Evolutionary conservation across 208 protist species (phyloP).

Genomic region (Wallacemonas collosoma): DNA sequence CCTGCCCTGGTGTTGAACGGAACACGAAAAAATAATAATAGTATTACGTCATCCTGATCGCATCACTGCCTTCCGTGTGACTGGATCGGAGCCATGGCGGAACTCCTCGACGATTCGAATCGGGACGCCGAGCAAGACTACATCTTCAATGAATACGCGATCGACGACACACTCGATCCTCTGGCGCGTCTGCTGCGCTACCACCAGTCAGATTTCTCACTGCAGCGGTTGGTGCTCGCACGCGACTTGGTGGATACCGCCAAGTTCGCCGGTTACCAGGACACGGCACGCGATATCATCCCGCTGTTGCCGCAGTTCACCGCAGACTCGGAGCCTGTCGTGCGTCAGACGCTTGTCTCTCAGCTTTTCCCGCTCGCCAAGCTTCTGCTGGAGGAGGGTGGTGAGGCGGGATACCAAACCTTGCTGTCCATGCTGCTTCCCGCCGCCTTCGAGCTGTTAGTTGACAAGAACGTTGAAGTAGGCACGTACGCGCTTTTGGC

Average conservation of each 20-base stretch:
- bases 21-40: too few relatives aligned
- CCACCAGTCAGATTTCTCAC: slow-evolving; percentile 88
- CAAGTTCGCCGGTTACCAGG: slow-evolving; percentile 80
- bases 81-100: slow-evolving; percentile 1
- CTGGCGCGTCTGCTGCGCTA: slow-evolving; percentile 86
- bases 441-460: slow-evolving; percentile 91
- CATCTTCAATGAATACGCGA: slow-evolving; percentile 93
- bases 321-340: slow-evolving; percentile 86
- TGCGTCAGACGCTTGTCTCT: slow-evolving; percentile 91
- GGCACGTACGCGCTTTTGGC: slow-evolving; percentile 81
- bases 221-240: slow-evolving; percentile 88
- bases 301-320: slow-evolving; percentile 90
- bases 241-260: slow-evolving; percentile 87
- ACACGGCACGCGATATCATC: slow-evolving; percentile 75
- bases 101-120: slow-evolving; percentile 54
- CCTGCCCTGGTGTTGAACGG: too few relatives aligned
- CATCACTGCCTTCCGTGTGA: too few relatives aligned
- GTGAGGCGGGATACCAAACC: slow-evolving; percentile 80
- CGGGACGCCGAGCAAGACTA: slow-evolving; percentile 86
- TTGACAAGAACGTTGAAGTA: slow-evolving; percentile 96
- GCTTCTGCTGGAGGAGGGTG: slow-evolving; percentile 79
- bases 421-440: slow-evolving; percentile 90
- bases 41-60: too few relatives aligned
- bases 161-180: slow-evolving; percentile 92
- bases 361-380: slow-evolving; percentile 82